Evolutionary conservation across 495 filamentous ascomycete genomes (phyloP).

Genomic region (Neurospora sp.): DNA sequence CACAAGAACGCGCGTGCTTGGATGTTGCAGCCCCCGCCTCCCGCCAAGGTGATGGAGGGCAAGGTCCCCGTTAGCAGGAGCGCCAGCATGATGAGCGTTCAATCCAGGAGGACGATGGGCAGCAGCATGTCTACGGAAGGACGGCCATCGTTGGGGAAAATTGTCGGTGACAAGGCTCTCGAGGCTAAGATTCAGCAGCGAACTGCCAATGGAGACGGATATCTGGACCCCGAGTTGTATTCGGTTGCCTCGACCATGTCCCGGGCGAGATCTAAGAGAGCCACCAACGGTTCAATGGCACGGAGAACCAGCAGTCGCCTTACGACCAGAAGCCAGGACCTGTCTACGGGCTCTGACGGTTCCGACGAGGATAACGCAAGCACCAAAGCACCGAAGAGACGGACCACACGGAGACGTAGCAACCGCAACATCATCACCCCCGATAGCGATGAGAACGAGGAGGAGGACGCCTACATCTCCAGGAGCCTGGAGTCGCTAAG

Average conservation of each 20-base stretch:
- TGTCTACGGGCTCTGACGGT: conserved; percentile 28
- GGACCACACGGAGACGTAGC: conserved; percentile 14
- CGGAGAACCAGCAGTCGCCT: conserved; percentile 21
- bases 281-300: conserved; percentile 16
- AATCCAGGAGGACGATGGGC: conserved; percentile 15
- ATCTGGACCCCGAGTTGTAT: conserved; percentile 16
- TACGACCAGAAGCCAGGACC: conserved; percentile 20
- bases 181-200: conserved; percentile 26
- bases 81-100: conserved; percentile 28
- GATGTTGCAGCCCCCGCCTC: conserved; percentile 87
- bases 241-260: conserved; percentile 10
- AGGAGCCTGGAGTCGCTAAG: conserved; percentile 12
- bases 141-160: conserved; percentile 12
- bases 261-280: conserved; percentile 15
- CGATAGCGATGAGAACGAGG: conserved; percentile 19
- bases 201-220: conserved; percentile 19
- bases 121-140: background rate
- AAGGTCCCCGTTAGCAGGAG: conserved; percentile 51
- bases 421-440: conserved; percentile 10
- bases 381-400: background rate
- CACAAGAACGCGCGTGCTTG: conserved; percentile 62
- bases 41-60: conserved; percentile 77
- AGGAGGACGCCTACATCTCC: conserved; percentile 13
- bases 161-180: conserved; percentile 27
- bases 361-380: conserved; percentile 13